Evolutionary conservation across 2,329 filamentous ascomycete species (phyloP).

Genomic region (Fusarium guadeloupense): DNA sequence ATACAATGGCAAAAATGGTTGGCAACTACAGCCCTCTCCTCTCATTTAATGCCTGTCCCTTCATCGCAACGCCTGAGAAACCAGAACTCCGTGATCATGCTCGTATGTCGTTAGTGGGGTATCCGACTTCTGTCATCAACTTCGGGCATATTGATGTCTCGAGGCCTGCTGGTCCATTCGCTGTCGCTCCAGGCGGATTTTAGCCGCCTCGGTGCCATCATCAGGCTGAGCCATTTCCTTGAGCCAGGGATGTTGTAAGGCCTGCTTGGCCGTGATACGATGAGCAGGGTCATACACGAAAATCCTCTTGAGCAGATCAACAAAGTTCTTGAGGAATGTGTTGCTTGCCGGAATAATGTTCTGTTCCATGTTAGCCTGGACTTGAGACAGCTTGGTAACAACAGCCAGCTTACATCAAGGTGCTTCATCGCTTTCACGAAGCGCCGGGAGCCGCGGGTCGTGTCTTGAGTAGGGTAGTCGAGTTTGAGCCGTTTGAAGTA

Average conservation of each 20-base stretch:
- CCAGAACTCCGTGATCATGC: conserved; percentile 47
- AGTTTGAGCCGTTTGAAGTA: conserved; percentile 73
- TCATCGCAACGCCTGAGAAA: conserved; percentile 40
- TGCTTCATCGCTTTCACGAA: conserved; percentile 79
- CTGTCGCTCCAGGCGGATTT: conserved; percentile 66
- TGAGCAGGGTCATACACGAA: conserved; percentile 74
- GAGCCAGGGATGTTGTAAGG: conserved; percentile 74
- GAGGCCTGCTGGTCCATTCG: conserved; percentile 52
- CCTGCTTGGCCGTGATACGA: conserved; percentile 73
- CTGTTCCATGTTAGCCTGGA: conserved; percentile 48
- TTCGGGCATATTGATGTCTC: conserved; percentile 42
- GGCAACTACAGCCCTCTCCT: conserved; percentile 35
- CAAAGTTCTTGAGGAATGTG: conserved; percentile 68
- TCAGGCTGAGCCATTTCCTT: conserved; percentile 70
- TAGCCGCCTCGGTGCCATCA: conserved; percentile 73
- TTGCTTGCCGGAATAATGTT: conserved; percentile 71
- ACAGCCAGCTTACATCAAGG: conserved; percentile 60
- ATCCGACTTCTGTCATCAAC: conserved; percentile 22
- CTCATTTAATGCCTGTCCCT: conserved; percentile 28
- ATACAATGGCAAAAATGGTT: conserved; percentile 43
- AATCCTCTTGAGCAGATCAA: conserved; percentile 72
- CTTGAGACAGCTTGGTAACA: background rate
- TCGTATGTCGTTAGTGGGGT: conserved; percentile 45
- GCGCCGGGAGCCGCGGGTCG: conserved; percentile 69
- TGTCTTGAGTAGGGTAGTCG: conserved; percentile 71